These are phyloP conservation scores for Xylaria arbuscula DNA, from an alignment of 2,329 filamentous ascomycete genomes.

Conservation along the genomic window DNA sequence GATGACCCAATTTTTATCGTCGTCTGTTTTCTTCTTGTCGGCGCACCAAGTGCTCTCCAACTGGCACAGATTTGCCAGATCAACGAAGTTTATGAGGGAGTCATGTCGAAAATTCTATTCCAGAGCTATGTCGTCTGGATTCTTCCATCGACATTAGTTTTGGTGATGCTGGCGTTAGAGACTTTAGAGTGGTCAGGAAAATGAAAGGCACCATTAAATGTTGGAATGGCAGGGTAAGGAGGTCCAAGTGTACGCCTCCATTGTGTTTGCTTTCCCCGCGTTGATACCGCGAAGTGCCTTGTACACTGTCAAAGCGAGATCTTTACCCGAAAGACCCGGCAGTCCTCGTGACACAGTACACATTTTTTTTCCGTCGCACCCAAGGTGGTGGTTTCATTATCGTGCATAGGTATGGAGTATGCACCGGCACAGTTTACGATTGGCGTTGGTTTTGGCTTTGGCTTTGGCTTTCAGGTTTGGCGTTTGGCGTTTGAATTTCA, in stretches of 20 bases:
- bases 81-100: constrained; percentile 93
- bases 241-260: not conserved
- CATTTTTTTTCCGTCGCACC: too few species aligned
- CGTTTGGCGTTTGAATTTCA: not conserved
- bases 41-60: constrained; percentile 92
- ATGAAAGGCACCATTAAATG: not conserved
- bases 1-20: constrained; percentile 98
- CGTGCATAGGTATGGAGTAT: not conserved
- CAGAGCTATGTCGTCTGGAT: constrained; percentile 99
- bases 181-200: constrained; percentile 84
- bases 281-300: constrained; percentile 13
- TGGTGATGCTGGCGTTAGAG: constrained; percentile 92
- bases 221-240: not conserved
- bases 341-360: not conserved
- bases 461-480: not conserved
- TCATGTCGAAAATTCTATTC: constrained; percentile 93
- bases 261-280: constrained; percentile 1
- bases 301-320: not conserved
- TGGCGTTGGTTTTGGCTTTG: constrained; percentile 4
- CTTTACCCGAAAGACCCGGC: not conserved
- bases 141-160: constrained; percentile 86
- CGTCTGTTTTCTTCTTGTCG: constrained; percentile 95
- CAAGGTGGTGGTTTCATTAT: not conserved
- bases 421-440: not conserved
- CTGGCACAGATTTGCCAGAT: constrained; percentile 98